Percentiles rank a stretch among this genome's conserved stretches.
phyloP scores from a whole-genome alignment of 371 early-diverging fungal species.

The Mortierella sp. region DNA sequence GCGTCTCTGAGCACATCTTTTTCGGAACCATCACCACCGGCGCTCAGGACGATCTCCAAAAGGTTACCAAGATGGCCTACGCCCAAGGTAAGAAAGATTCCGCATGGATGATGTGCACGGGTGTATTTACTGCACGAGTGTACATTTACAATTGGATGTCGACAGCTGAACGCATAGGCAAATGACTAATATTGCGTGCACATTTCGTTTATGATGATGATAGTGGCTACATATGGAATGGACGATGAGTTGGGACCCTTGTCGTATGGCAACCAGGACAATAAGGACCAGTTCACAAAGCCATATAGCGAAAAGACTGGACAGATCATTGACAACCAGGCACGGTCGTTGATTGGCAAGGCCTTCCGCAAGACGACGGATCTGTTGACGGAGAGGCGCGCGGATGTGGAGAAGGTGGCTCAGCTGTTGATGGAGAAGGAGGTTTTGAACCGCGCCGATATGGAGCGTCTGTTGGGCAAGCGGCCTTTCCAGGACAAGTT shows the following conservation, averaged over 20 bases:
- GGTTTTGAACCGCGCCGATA: constrained; percentile 96
- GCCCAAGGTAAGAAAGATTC: constrained; percentile 69
- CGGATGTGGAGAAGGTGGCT: constrained; percentile 95
- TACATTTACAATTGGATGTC: no score
- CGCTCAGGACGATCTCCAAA: constrained; percentile 86
- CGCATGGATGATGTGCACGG: no score
- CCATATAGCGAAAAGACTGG: constrained; percentile 98
- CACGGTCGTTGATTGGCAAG: constrained; percentile 79
- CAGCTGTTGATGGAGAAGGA: constrained; percentile 94
- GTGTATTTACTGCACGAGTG: no score
- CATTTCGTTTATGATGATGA: not conserved
- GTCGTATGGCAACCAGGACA: constrained; percentile 81
- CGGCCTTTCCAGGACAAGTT: constrained; percentile 86
- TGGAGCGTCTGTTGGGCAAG: constrained; percentile 91
- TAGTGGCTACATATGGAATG: constrained; percentile 95
- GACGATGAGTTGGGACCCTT: constrained; percentile 90
- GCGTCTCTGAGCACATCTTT: constrained; percentile 95
- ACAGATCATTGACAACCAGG: constrained; percentile 95
- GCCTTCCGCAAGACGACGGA: constrained; percentile 88
- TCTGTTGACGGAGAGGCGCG: constrained; percentile 85
- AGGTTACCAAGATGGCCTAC: constrained; percentile 97
- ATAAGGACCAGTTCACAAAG: constrained; percentile 88
- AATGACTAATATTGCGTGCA: no score
- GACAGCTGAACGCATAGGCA: no score
- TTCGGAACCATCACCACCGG: constrained; percentile 79